Evolutionary conservation across 768 basidiomycete genomes (phyloP).

Genomic region (Suillus subluteus): DNA sequence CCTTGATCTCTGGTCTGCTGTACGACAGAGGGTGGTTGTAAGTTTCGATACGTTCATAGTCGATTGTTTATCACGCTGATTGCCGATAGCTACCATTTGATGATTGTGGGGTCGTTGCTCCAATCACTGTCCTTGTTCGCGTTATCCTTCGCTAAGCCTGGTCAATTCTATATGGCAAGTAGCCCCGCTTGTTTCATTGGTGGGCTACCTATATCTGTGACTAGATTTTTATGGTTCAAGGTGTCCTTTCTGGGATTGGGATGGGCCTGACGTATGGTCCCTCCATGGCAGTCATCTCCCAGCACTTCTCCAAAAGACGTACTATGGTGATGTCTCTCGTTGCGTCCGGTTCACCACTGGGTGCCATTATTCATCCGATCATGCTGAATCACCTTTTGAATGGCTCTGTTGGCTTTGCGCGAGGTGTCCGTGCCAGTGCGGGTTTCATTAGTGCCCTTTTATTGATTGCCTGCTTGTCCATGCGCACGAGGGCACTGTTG

Average conservation of each 20-base stretch:
- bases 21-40: constrained; percentile 52
- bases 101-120: constrained; percentile 19
- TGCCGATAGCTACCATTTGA: constrained; percentile 5
- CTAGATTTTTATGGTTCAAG: constrained; percentile 48
- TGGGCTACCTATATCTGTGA: not conserved
- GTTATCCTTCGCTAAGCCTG: constrained; percentile 30
- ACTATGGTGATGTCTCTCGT: constrained; percentile 49
- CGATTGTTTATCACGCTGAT: constrained; percentile 31
- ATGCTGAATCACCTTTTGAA: constrained; percentile 55
- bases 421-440: constrained; percentile 43
- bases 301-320: constrained; percentile 46
- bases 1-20: constrained; percentile 43
- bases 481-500: constrained; percentile 36
- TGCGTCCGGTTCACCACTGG: constrained; percentile 52
- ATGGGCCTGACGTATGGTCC: constrained; percentile 50
- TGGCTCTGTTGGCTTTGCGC: constrained; percentile 47
- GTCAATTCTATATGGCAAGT: constrained; percentile 31
- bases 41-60: constrained; percentile 1
- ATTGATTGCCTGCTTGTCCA: constrained; percentile 40
- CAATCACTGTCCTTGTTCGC: constrained; percentile 30
- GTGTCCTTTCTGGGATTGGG: constrained; percentile 43
- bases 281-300: constrained; percentile 44
- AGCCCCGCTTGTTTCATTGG: not conserved
- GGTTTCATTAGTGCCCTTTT: constrained; percentile 40
- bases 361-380: constrained; percentile 60